Conservation (phyloP, 352 stramenopile genomes). For the Phytophthora pini region DNA sequence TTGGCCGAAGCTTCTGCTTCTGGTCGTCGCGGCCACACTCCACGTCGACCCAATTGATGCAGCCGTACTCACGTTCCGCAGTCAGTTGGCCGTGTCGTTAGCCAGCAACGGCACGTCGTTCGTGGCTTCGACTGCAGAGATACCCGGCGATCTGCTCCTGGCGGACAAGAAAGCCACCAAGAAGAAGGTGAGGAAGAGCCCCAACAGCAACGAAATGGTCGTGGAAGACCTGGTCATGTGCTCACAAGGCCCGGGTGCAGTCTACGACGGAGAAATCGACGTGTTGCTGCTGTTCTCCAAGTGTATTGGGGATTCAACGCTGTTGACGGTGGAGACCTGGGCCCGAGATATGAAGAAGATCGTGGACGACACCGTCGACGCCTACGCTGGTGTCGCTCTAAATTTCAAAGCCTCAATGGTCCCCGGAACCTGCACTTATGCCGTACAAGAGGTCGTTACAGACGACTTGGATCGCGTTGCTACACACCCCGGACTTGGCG, state of each 20-base stretch:
- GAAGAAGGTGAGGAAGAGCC: constrained; percentile 28
- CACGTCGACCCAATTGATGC: neutral
- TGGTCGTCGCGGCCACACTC: constrained; percentile 5
- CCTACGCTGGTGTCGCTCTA: constrained; percentile 4
- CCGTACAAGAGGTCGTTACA: constrained; percentile 16
- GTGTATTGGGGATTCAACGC: constrained; percentile 43
- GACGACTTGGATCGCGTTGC: constrained; percentile 35
- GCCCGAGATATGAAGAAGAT: constrained; percentile 33
- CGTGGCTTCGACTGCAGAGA: constrained; percentile 12
- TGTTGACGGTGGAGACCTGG: constrained; percentile 52
- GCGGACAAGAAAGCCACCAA: constrained; percentile 22
- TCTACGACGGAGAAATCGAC: constrained; percentile 34
- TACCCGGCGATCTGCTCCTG: constrained; percentile 23
- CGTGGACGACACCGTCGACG: constrained; percentile 18
- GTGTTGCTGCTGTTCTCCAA: constrained; percentile 66
- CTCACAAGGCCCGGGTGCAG: constrained; percentile 11
- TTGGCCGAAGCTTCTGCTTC: constrained; percentile 1
- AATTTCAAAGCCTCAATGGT: constrained; percentile 49
- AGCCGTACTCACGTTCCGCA: constrained; percentile 11
- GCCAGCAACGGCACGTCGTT: constrained; percentile 21
- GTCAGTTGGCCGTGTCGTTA: constrained; percentile 21
- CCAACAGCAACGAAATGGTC: constrained; percentile 12
- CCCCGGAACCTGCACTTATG: constrained; percentile 35
- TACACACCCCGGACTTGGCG: constrained; percentile 35
- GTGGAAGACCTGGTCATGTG: constrained; percentile 30